phyloP scores from a whole-genome alignment of 192 early-diverging fungal species.

The Dimargaris xerosporica region DNA sequence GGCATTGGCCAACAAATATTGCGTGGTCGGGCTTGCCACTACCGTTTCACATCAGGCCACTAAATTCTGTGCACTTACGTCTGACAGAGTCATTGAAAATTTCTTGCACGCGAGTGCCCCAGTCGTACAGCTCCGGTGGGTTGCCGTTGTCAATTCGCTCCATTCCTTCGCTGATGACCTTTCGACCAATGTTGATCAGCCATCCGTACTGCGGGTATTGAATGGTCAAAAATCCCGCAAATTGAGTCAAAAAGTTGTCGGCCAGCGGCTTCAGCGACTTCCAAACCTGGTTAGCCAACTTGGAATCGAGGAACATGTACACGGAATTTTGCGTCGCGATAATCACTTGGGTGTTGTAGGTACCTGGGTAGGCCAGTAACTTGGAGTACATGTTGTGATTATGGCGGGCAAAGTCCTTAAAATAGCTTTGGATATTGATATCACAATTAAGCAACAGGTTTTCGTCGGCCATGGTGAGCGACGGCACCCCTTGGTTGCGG shows the following conservation, averaged over 20 bases:
- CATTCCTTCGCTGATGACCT: constrained; percentile 1
- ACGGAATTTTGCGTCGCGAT: not conserved
- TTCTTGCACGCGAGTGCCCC: not conserved
- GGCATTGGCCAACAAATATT: no score
- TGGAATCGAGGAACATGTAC: constrained; percentile 5
- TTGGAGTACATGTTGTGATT: constrained; percentile 9
- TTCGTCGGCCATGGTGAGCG: not conserved
- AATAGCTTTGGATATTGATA: not conserved
- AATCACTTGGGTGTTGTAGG: not conserved
- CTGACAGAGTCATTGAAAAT: not conserved
- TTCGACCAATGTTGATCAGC: not conserved
- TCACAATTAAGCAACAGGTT: not conserved
- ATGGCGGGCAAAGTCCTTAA: not conserved
- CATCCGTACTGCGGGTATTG: constrained; percentile 7
- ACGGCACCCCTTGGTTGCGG: constrained; percentile 1
- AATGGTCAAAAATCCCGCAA: not conserved
- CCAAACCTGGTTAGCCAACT: not conserved
- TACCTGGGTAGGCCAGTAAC: not conserved
- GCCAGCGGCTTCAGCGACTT: constrained; percentile 5
- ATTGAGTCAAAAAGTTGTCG: not conserved
- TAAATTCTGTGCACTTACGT: constrained; percentile 7
- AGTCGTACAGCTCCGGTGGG: not conserved
- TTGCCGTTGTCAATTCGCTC: not conserved
- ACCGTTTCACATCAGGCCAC: no score
- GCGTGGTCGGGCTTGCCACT: no score